These are phyloP conservation scores for Fagus sylvatica DNA, from an alignment of 306 rosid species.

Conservation along the genomic window DNA sequence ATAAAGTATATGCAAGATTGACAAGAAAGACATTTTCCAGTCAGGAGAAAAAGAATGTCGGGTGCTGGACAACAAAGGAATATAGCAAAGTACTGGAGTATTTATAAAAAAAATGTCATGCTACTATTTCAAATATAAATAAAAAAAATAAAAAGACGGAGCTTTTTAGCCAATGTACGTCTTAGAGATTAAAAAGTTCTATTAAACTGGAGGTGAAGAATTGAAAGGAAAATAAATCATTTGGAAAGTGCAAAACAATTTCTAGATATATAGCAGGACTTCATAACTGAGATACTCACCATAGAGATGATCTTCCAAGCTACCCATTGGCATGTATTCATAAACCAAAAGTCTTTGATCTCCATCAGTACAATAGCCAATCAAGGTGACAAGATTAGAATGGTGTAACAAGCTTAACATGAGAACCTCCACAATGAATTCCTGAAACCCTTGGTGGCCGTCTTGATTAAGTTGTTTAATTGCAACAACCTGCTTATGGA, in stretches of 20 bases:
- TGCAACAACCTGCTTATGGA: constrained; percentile 70
- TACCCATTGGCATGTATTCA: constrained; percentile 87
- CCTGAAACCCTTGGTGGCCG: constrained; percentile 90
- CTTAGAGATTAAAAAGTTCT: neutral
- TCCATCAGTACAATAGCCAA: constrained; percentile 95
- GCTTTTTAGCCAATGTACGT: neutral
- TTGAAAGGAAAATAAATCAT: constrained; percentile 4
- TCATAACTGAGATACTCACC: constrained; percentile 37
- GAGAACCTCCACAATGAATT: constrained; percentile 89
- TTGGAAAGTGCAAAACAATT: neutral
- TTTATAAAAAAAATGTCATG: neutral
- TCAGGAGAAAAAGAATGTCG: neutral
- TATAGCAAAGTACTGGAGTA: neutral
- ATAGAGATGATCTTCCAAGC: constrained; percentile 78
- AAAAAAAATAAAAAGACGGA: neutral
- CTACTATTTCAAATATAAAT: too few relatives aligned
- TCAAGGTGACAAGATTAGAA: constrained; percentile 82
- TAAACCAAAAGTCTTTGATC: constrained; percentile 91
- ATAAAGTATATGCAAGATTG: neutral
- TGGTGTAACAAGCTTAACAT: constrained; percentile 92
- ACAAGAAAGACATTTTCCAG: neutral
- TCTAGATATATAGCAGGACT: neutral
- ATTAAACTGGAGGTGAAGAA: neutral
- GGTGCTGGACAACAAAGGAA: neutral
- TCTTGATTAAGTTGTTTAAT: constrained; percentile 81